These are phyloP conservation scores for Arabis alpina DNA, from an alignment of 345 rosid species.

Conservation along the genomic window DNA sequence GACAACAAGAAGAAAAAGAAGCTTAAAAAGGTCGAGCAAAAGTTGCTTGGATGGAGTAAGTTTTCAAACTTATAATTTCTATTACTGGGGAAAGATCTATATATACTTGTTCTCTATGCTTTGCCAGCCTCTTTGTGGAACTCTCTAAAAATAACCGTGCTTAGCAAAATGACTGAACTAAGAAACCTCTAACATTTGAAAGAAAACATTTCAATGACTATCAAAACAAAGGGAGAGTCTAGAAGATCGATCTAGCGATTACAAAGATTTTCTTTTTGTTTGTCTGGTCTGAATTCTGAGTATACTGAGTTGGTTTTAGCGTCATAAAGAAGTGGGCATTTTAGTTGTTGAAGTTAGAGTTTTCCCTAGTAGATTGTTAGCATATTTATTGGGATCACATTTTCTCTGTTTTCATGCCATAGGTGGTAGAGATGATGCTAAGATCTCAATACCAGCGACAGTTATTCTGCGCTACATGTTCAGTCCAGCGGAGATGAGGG, in stretches of 20 bases:
- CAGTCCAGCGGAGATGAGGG: conserved; percentile 86
- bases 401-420: conserved; percentile 31
- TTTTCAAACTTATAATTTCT: conserved; percentile 15
- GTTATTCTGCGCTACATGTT: conserved; percentile 86
- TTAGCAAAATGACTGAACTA: conserved; percentile 7
- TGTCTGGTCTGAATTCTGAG: not conserved
- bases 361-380: conserved; percentile 6
- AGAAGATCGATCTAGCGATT: conserved; percentile 3
- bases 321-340: conserved; percentile 20
- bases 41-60: conserved; percentile 97
- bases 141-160: not conserved
- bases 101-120: not conserved
- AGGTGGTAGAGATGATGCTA: conserved; percentile 98
- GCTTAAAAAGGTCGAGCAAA: conserved; percentile 86
- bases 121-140: conserved; percentile 8
- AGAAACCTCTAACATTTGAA: conserved; percentile 8
- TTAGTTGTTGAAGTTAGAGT: conserved; percentile 24
- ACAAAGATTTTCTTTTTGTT: not conserved
- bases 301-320: no score
- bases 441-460: conserved; percentile 75
- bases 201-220: conserved; percentile 5
- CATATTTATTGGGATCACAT: conserved; percentile 13
- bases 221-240: not conserved
- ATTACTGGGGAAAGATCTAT: not conserved
- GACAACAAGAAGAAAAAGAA: conserved; percentile 92